A percentile compares a stretch with the other conserved stretches of the same genome.
Conservation (phyloP, 2,329 filamentous ascomycete species). For the Talaromyces islandicus region DNA sequence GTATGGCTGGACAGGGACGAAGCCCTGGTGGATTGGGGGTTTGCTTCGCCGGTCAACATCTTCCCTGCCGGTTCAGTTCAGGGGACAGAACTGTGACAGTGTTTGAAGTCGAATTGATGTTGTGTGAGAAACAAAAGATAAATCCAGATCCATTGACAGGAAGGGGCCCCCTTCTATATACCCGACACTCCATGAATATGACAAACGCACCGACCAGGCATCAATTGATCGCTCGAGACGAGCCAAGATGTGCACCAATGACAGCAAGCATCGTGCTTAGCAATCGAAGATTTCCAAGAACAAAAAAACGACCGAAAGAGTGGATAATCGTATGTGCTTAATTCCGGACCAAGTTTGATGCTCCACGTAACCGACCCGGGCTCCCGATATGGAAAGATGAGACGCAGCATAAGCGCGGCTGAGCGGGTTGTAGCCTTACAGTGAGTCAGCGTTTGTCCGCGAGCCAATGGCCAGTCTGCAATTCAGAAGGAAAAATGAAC, state of each 20-base stretch:
- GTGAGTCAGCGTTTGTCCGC: not conserved
- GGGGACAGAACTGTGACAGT: not conserved
- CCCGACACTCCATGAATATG: not conserved
- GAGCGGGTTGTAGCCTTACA: not conserved
- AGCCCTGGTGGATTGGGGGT: not conserved
- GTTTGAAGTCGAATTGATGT: not conserved
- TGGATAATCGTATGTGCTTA: not conserved
- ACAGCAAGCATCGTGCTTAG: not conserved
- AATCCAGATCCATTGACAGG: not conserved
- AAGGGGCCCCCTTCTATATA: not conserved
- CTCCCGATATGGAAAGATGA: not conserved
- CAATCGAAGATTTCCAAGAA: not conserved
- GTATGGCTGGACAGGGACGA: conserved; percentile 8
- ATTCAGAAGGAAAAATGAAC: not conserved
- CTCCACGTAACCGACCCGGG: not conserved
- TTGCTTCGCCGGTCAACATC: not conserved
- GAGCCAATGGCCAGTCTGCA: not conserved
- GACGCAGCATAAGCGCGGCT: not conserved
- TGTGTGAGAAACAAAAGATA: not conserved
- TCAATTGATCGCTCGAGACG: not conserved
- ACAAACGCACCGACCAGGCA: not conserved
- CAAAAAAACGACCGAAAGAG: not conserved
- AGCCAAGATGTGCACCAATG: not conserved
- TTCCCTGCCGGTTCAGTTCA: not conserved
- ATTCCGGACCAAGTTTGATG: not conserved